Evolutionary conservation across 2,329 filamentous ascomycete genomes (phyloP), one percentile per base, ranked within the genome.

Genomic region (Talaromyces sp.): DNA sequence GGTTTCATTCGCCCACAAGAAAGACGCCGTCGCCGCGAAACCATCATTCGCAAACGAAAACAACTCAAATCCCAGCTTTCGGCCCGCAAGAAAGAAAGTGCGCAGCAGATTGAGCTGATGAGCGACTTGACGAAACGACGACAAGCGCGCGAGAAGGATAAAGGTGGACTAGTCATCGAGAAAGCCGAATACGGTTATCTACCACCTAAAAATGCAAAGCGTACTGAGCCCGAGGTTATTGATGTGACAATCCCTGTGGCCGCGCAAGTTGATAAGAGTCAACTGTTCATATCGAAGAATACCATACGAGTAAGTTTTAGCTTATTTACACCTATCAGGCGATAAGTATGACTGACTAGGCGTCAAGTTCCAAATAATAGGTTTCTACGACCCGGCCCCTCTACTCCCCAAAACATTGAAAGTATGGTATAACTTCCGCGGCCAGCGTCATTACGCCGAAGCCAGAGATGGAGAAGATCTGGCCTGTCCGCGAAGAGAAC

Each of bases 201-300:
- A 47, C 73, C 77, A 8, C 68, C 35, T n/a, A 25, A 59, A 17
- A 57, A 56, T 31, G 11, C 37, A n/a, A 45, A 54, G 37, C 22
- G 5, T 33, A 70, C 63, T 9, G 72, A 75, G 33, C 66, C 69
- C 22, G 71, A 74, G 33, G 66, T 74, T 3, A 72, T 74, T 15
- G 78, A 81, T 70, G 79, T 81, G 35, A 80, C 79, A 2, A 74
- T 80, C 37, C 77, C 79, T 5, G 74, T 81, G n/a, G 79, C 79
- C 62, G 77, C 77, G n/a, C 70, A 80, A 62, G 79, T 81, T 13
- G 77, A 80, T 54, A 74, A 73, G 39, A 72, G 77, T 25, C 79
- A 81, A 67, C 69, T 81, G 60, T 69, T 74, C 45, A 76, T 81
- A 33, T 67, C 76, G n/a, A 68, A 71, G 25, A 70, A 73, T 13